These are phyloP conservation scores for Geranomyces michiganensis DNA, from an alignment of 192 early-diverging fungal species.

Conservation along the genomic window DNA sequence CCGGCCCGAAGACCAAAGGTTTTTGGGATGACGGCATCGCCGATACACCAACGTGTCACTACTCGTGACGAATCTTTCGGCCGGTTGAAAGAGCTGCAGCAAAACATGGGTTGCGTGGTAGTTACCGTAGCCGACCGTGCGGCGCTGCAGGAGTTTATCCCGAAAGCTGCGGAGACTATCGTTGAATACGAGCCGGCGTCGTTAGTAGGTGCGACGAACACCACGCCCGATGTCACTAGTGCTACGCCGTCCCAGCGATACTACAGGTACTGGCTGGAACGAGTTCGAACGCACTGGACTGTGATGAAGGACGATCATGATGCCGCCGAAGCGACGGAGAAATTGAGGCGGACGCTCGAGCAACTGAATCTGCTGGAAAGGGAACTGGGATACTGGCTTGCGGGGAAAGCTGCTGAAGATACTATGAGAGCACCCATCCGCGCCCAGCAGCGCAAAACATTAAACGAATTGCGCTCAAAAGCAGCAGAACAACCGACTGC, in stretches of 20 bases:
- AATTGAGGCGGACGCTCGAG: slow-evolving; percentile 1
- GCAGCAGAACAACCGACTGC: not conserved
- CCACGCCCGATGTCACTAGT: not conserved
- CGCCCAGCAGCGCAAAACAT: not conserved
- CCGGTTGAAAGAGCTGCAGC: slow-evolving; percentile 38
- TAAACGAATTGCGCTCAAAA: not conserved
- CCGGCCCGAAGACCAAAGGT: slow-evolving; percentile 70
- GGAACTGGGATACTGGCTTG: slow-evolving; percentile 33
- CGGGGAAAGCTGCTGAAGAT: slow-evolving; percentile 32
- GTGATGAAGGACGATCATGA: not conserved
- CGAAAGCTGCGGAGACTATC: slow-evolving; percentile 37
- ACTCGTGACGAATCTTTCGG: slow-evolving; percentile 32
- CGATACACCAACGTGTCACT: slow-evolving; percentile 54
- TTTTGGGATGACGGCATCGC: slow-evolving; percentile 94
- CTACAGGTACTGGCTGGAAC: slow-evolving; percentile 14
- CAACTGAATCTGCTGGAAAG: slow-evolving; percentile 21
- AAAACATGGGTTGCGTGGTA: slow-evolving; percentile 37
- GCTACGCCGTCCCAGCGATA: slow-evolving; percentile 1
- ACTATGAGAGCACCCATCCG: not conserved
- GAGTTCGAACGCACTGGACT: not conserved
- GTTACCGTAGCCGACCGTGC: slow-evolving; percentile 40
- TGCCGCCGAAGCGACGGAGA: slow-evolving; percentile 8
- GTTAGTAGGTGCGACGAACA: not conserved
- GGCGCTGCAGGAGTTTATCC: slow-evolving; percentile 26
- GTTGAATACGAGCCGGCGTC: slow-evolving; percentile 37